Conservation (phyloP, 108 stramenopile species). For the Mayamaea pseudoterrestris region DNA sequence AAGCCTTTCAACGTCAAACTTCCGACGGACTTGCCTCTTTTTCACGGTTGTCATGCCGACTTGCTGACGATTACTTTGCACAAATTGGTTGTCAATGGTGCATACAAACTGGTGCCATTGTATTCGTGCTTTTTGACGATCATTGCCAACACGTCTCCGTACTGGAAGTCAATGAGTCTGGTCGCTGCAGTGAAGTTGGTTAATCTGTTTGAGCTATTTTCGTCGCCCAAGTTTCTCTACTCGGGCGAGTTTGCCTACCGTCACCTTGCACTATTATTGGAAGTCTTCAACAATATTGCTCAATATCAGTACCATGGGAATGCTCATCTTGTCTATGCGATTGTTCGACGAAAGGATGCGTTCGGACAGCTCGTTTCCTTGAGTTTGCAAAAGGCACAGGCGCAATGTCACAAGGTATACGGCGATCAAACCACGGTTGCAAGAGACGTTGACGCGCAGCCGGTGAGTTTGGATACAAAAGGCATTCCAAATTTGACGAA, state of each 20-base stretch:
- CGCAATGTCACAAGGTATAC: slow-evolving; percentile 69
- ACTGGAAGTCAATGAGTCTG: slow-evolving; percentile 78
- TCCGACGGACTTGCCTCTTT: slow-evolving; percentile 76
- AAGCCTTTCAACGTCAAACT: slow-evolving; percentile 72
- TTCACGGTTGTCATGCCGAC: slow-evolving; percentile 88
- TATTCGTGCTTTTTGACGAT: slow-evolving; percentile 96
- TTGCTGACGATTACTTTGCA: slow-evolving; percentile 88
- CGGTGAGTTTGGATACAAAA: slow-evolving; percentile 35
- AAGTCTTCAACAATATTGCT: slow-evolving; percentile 96
- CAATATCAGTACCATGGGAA: slow-evolving; percentile 98
- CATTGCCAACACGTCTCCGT: slow-evolving; percentile 91
- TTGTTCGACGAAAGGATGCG: slow-evolving; percentile 78
- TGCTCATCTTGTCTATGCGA: slow-evolving; percentile 92
- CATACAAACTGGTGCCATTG: slow-evolving; percentile 71
- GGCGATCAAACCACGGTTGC: slow-evolving; percentile 38
- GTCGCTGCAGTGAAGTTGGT: slow-evolving; percentile 90
- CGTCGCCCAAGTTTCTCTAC: slow-evolving; percentile 83
- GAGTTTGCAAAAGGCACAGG: slow-evolving; percentile 57
- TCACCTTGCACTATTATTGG: slow-evolving; percentile 83
- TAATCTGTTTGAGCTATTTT: slow-evolving; percentile 90
- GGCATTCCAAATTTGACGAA: slow-evolving; percentile 46
- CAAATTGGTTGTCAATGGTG: slow-evolving; percentile 91
- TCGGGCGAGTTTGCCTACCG: slow-evolving; percentile 79
- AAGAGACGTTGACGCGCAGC: slow-evolving; percentile 49
- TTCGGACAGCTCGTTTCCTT: slow-evolving; percentile 70